These are phyloP conservation scores for Noccaea bulbosa DNA, from an alignment of 345 rosid species.

Conservation along the genomic window DNA sequence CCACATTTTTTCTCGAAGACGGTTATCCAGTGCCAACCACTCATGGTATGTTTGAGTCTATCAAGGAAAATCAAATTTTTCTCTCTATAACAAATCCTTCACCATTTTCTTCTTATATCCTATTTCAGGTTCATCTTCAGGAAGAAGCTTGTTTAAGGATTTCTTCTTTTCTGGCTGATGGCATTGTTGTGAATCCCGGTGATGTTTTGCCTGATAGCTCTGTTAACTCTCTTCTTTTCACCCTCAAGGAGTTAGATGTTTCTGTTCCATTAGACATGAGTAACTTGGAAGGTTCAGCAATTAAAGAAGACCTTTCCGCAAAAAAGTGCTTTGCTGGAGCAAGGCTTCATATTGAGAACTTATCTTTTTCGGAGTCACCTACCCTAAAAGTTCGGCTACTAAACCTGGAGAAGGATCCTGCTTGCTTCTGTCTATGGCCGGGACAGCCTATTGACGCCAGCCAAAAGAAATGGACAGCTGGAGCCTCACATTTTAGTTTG, in stretches of 20 bases:
- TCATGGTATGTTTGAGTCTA: slow-evolving; percentile 61
- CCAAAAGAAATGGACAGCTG: slow-evolving; percentile 86
- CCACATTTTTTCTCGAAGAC: slow-evolving; percentile 84
- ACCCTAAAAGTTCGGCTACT: slow-evolving; percentile 68
- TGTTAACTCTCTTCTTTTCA: slow-evolving; percentile 64
- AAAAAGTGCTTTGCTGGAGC: slow-evolving; percentile 78
- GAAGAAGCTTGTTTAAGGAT: slow-evolving; percentile 98
- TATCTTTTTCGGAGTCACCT: slow-evolving; percentile 88
- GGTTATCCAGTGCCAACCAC: slow-evolving; percentile 88
- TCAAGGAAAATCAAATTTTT: slow-evolving; percentile 2
- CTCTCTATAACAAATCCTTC: neutral
- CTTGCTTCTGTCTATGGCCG: slow-evolving; percentile 89
- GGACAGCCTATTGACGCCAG: slow-evolving; percentile 96
- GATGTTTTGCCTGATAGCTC: slow-evolving; percentile 78
- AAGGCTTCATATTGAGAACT: slow-evolving; percentile 79
- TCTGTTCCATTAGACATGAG: slow-evolving; percentile 71
- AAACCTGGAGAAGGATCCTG: slow-evolving; percentile 95
- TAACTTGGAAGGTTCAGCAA: slow-evolving; percentile 47
- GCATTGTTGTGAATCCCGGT: slow-evolving; percentile 83
- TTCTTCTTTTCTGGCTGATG: slow-evolving; percentile 93
- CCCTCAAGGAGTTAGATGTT: slow-evolving; percentile 75
- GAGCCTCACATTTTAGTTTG: slow-evolving; percentile 69
- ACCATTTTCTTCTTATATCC: slow-evolving; percentile 28
- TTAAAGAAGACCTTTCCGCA: slow-evolving; percentile 40
- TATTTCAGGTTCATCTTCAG: slow-evolving; percentile 84